Evolutionary conservation across 176 grass and related monocot species (phyloP), one percentile per base, ranked within the genome.

Genomic region (Musa itinerans): DNA sequence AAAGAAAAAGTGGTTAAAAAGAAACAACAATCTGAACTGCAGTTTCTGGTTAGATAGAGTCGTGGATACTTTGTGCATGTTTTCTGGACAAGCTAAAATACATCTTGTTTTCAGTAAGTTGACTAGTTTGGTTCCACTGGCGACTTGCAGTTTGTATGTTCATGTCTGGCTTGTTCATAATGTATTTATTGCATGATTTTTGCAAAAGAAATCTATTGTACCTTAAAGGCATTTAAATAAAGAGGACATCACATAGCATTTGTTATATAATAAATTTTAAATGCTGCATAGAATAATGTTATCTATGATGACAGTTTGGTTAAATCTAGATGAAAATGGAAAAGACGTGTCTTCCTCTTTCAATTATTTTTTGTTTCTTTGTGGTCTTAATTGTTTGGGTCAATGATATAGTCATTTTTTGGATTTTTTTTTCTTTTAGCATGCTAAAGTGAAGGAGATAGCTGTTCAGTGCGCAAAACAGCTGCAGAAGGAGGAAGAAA

Each of bases 401-500:
- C 22, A 77, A 13, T 63, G 9, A 9, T 23, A 64, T 56, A 34
- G 74, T 80, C 85, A 55, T 23, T 76, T 78, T 79, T 16, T 63
- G 11, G 53, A 63, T 73, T 54, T 52, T 57, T 43, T 43, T 43
- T 6, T 43, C 15, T 67, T 81, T 55, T 82, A 99, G 95, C 88
- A 86, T 78, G 68, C 79, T 76, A 88, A 91, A 80, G 74, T 99
- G 78, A 92, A 83, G 78, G 95, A 94, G 81, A 84, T 93, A 78
- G 91, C 95, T 79, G 86, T 79, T 76, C 91, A 99, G 26, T 84
- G 95, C 68, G 91, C 85, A 64, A 94, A 89, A 76, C 87, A 92
- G 50, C 63, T 94, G 67, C 89, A 99, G 83, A 76, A 77, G 70
- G 91, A 94, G 79, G 91, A 99, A 55, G 91, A 99, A 73, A 85